Evolutionary conservation across 352 stramenopile genomes (phyloP).

Genomic region (Pythium insidiosum): DNA sequence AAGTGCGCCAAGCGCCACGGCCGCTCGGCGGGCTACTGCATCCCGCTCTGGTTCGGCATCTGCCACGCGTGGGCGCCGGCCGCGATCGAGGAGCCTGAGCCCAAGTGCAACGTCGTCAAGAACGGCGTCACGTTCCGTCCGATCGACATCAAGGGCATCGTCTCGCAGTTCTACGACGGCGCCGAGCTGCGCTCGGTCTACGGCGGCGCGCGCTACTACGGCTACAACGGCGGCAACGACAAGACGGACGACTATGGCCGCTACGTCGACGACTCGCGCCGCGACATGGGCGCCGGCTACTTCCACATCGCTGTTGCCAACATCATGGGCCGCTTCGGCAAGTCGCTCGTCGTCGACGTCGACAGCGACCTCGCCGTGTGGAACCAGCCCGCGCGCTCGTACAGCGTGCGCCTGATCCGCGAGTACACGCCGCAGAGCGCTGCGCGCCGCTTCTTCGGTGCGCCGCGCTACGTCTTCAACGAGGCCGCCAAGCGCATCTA

Average conservation of each 20-base stretch:
- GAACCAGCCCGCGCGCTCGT: slow-evolving; percentile 7
- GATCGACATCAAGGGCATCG: slow-evolving; percentile 3
- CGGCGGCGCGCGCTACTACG: slow-evolving; percentile 1
- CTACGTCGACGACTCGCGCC: background rate
- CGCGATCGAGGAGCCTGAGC: background rate
- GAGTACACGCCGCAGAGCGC: too few species aligned
- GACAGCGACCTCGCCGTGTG: slow-evolving; percentile 1
- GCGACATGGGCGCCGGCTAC: slow-evolving; percentile 5
- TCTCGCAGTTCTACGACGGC: slow-evolving; percentile 5
- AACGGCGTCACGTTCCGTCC: slow-evolving; percentile 4
- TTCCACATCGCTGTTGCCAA: slow-evolving; percentile 5
- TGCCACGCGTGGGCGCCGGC: background rate
- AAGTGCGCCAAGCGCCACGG: too few species aligned
- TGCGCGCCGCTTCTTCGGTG: too few species aligned
- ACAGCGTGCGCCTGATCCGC: too few species aligned
- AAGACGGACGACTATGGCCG: slow-evolving; percentile 5
- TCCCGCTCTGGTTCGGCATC: slow-evolving; percentile 5
- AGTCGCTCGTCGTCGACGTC: background rate
- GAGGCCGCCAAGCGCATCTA: too few species aligned
- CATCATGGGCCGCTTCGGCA: slow-evolving; percentile 3
- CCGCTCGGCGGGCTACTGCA: too few species aligned
- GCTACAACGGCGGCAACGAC: too few species aligned
- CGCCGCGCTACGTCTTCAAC: too few species aligned
- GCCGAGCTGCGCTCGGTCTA: background rate
- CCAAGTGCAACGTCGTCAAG: too few species aligned